A percentile compares a stretch with the other conserved stretches of the same genome.
Evolutionary conservation across 805 yeast genomes (phyloP).

Genomic region (Candida chauliodis): DNA sequence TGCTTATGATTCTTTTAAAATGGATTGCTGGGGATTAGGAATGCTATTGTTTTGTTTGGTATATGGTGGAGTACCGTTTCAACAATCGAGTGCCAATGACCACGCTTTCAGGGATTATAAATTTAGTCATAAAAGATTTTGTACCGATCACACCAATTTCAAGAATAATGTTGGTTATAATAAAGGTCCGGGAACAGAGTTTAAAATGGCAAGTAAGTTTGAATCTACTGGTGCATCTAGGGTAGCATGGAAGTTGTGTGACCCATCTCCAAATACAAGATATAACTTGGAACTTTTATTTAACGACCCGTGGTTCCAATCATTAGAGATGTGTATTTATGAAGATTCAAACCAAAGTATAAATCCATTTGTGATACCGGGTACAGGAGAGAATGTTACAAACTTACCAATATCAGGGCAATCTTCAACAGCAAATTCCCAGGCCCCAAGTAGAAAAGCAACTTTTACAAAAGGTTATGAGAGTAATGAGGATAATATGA

Average conservation of each 20-base stretch:
- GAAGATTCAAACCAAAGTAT: constrained; percentile 43
- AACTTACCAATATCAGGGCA: constrained; percentile 5
- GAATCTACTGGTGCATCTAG: constrained; percentile 60
- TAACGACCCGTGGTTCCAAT: constrained; percentile 60
- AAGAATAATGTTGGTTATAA: constrained; percentile 40
- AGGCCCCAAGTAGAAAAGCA: constrained; percentile 31
- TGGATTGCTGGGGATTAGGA: constrained; percentile 76
- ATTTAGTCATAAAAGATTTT: constrained; percentile 41
- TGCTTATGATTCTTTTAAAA: constrained; percentile 60
- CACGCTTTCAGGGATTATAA: constrained; percentile 54
- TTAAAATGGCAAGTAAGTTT: constrained; percentile 62
- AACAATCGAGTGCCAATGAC: constrained; percentile 45
- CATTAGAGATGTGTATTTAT: constrained; percentile 56
- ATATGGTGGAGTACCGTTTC: constrained; percentile 59
- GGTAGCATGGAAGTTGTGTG: constrained; percentile 70
- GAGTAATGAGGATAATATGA: constrained; percentile 14
- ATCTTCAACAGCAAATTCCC: constrained; percentile 20
- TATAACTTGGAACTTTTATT: constrained; percentile 53
- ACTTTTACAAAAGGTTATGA: constrained; percentile 15
- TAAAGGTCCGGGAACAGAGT: constrained; percentile 70
- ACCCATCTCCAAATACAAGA: constrained; percentile 54
- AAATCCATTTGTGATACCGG: constrained; percentile 30
- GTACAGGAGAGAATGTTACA: constrained; percentile 16
- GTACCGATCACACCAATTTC: constrained; percentile 45
- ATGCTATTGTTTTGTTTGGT: constrained; percentile 60